phyloP scores from a whole-genome alignment of 257 asterid species.

The Przewalskia tangutica region DNA sequence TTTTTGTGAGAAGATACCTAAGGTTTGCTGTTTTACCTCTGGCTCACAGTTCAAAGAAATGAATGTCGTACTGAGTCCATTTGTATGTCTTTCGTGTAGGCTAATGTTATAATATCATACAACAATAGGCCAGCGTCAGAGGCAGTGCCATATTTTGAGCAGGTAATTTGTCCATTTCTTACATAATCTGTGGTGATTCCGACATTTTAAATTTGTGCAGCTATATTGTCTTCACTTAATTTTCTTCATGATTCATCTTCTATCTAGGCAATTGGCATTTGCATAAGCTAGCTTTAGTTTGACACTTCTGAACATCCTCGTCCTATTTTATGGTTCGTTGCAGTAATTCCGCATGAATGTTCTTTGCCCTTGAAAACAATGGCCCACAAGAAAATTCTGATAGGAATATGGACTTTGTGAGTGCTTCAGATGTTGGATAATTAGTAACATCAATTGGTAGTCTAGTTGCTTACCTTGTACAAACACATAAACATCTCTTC shows the following conservation, averaged over 20 bases:
- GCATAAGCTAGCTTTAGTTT: not conserved
- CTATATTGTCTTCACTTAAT: not conserved
- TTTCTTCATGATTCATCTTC: not conserved
- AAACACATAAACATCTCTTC: not conserved
- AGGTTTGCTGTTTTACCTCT: constrained; percentile 35
- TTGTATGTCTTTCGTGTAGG: constrained; percentile 47
- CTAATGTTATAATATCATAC: constrained; percentile 85
- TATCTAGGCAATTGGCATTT: not conserved
- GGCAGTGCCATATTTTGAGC: constrained; percentile 95
- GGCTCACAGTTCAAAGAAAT: constrained; percentile 7
- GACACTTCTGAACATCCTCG: not conserved
- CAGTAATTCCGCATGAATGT: not conserved
- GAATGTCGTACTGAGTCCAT: constrained; percentile 4
- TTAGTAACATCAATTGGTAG: not conserved
- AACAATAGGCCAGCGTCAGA: constrained; percentile 94
- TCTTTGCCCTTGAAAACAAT: not conserved
- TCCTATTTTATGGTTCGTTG: not conserved
- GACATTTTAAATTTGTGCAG: not conserved
- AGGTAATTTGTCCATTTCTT: constrained; percentile 31
- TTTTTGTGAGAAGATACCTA: constrained; percentile 86
- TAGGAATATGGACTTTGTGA: not conserved
- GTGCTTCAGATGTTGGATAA: not conserved
- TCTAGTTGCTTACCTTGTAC: not conserved
- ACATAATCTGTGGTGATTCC: not conserved
- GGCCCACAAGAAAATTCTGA: not conserved